A percentile compares a stretch with the other conserved stretches of the same genome.
Evolutionary conservation across 2,329 filamentous ascomycete species (phyloP).

Genomic region (Apiospora malaysiana): DNA sequence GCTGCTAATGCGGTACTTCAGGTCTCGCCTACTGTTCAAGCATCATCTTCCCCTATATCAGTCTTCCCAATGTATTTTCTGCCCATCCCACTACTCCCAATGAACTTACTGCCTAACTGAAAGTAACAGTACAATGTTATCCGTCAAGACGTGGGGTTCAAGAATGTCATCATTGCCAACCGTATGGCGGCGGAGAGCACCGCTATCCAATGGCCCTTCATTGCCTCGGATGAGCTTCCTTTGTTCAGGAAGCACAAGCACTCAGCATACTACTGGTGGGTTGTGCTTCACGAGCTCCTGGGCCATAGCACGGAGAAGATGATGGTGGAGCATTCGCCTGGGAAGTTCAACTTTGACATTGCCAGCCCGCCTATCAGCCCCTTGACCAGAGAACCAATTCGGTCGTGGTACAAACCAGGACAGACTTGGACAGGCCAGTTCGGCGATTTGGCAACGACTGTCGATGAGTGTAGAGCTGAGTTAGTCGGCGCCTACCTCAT

Average conservation of each 20-base stretch:
- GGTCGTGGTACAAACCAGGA: slow-evolving; percentile 64
- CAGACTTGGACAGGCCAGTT: slow-evolving; percentile 70
- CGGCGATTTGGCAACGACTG: slow-evolving; percentile 61
- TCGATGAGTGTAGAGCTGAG: slow-evolving; percentile 61
- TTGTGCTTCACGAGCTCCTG: slow-evolving; percentile 72
- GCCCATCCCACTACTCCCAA: no score
- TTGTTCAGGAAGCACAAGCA: slow-evolving; percentile 68
- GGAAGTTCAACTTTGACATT: slow-evolving; percentile 66
- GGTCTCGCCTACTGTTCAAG: slow-evolving; percentile 51
- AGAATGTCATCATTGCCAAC: slow-evolving; percentile 68
- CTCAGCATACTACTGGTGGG: slow-evolving; percentile 72
- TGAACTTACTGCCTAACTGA: slow-evolving; percentile 21
- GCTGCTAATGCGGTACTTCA: slow-evolving; percentile 29
- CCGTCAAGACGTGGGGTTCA: slow-evolving; percentile 65
- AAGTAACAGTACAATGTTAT: slow-evolving; percentile 57
- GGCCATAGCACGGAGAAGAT: slow-evolving; percentile 70
- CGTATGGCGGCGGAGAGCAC: slow-evolving; percentile 60
- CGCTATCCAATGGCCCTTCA: slow-evolving; percentile 55
- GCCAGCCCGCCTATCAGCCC: slow-evolving; percentile 62
- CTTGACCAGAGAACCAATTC: slow-evolving; percentile 58
- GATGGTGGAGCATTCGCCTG: slow-evolving; percentile 57
- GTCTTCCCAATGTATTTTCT: slow-evolving; percentile 45
- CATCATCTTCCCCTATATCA: no score
- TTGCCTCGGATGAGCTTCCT: slow-evolving; percentile 64
- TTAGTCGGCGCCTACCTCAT: slow-evolving; percentile 51